These are phyloP conservation scores for Saccharomyces cerevisiae DNA, from an alignment of 805 yeast species.

Conservation along the genomic window DNA sequence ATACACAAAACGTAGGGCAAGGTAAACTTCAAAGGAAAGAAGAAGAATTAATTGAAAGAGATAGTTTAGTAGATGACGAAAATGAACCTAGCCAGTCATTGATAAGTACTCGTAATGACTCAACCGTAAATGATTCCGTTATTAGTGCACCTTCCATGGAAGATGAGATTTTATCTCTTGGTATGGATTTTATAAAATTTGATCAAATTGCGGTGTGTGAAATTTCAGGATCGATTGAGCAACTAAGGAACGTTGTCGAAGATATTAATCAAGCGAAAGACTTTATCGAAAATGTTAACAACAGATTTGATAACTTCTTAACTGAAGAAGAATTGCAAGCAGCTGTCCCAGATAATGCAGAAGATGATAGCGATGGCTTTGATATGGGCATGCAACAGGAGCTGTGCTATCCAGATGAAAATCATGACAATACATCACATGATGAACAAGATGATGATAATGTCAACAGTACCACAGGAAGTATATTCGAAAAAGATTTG, in stretches of 20 bases:
- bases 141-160: conserved; percentile 9
- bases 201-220: conserved; percentile 28
- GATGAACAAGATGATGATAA: conserved; percentile 8
- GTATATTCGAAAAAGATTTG: conserved; percentile 48
- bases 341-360: conserved; percentile 25
- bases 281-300: conserved; percentile 37
- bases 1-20: conserved; percentile 9
- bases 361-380: conserved; percentile 13
- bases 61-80: conserved; percentile 11
- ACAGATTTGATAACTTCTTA: conserved; percentile 20
- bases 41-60: conserved; percentile 14
- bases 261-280: conserved; percentile 47
- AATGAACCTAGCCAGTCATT: conserved; percentile 1
- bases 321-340: conserved; percentile 27
- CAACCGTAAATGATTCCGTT: background rate
- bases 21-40: conserved; percentile 10
- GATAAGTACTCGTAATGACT: background rate
- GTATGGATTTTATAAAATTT: conserved; percentile 28
- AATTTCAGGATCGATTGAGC: conserved; percentile 66
- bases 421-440: conserved; percentile 8
- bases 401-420: conserved; percentile 20
- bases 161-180: conserved; percentile 28
- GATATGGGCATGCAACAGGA: conserved; percentile 14
- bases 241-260: conserved; percentile 48
- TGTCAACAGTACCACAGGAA: conserved; percentile 13